Base-by-base conservation (phyloP, 352 stramenopile genomes). In the Phytopythium cucurbitacearum region DNA sequence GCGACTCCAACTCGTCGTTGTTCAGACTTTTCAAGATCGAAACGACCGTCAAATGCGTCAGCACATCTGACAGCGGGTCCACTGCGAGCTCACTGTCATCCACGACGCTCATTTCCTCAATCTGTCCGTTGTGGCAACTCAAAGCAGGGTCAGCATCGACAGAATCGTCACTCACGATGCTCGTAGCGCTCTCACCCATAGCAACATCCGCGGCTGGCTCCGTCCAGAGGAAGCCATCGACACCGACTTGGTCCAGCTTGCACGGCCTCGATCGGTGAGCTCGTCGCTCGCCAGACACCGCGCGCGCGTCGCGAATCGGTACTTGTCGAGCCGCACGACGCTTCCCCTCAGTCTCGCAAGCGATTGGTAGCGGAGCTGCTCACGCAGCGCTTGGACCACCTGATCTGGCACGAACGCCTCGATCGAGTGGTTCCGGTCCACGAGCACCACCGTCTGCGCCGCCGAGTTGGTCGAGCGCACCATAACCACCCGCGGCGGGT, bases 301-400 rank as follows among this genome's bases (percentile, higher is more conserved):
- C 49, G 53, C 44, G 3, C 69, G 56, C 5, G 73, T 86, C 35
- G 72, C 62, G 54, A 84, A 91, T 28, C 79, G 65, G 56, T 89
- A 91, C 58, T 80, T 76, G 32, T 69, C 71, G 28, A 91, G 54
- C 35, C 75, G 62, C 6, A 90, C 46, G 15, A 83, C 56, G 57
- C 66, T 84, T 13, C 80, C 80, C 1, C 67, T 63, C 3, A 90
- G 62, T 0, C 56, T n/a, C 12, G 66, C 53, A 35, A 90, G 48
- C 41, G 60, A 74, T 46, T 72, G 43, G 54, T 67, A 79, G 33
- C 59, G 44, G 12, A 51, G 35, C 41, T 66, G 59, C 28, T 60
- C 36, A 39, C 57, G 38, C 43, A 87, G 15, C 5, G 34, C 21
- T 1, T 56, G 36, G 0, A 53, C 45, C 32, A 81, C 62, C 6